Evolutionary conservation across 108 stramenopile genomes (phyloP).

Genomic region (Pseudonitzschia multistriata): DNA sequence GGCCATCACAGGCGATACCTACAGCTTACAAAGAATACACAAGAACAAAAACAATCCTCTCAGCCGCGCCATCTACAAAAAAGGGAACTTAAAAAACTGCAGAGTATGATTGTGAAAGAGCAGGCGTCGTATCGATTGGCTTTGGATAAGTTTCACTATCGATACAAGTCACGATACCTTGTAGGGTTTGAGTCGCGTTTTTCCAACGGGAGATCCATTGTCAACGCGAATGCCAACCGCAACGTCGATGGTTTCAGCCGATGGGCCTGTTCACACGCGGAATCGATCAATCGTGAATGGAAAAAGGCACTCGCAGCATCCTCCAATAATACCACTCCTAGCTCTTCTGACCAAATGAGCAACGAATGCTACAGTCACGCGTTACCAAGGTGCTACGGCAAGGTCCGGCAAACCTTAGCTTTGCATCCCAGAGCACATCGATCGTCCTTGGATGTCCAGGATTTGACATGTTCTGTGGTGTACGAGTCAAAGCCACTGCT

Average conservation of each 20-base stretch:
- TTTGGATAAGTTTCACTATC: slow-evolving; percentile 20
- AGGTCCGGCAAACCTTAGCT: slow-evolving; percentile 29
- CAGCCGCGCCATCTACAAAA: slow-evolving; percentile 13
- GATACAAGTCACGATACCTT: slow-evolving; percentile 18
- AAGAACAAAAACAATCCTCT: slow-evolving; percentile 14
- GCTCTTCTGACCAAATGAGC: background rate
- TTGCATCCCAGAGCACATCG: background rate
- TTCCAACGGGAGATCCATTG: background rate
- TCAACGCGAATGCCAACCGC: background rate
- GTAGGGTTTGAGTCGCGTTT: slow-evolving; percentile 3
- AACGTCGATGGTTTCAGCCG: slow-evolving; percentile 6
- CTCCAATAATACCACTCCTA: background rate
- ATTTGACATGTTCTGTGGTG: slow-evolving; percentile 15
- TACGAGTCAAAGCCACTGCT: slow-evolving; percentile 1
- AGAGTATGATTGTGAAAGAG: slow-evolving; percentile 11
- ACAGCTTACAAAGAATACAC: slow-evolving; percentile 14
- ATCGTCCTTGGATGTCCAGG: slow-evolving; percentile 1
- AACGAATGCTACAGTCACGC: background rate
- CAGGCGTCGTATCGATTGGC: slow-evolving; percentile 30
- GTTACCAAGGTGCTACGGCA: slow-evolving; percentile 19
- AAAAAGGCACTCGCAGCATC: background rate
- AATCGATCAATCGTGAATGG: slow-evolving; percentile 20
- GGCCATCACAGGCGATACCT: slow-evolving; percentile 32
- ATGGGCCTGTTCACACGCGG: slow-evolving; percentile 21
- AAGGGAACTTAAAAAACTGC: slow-evolving; percentile 18